phyloP scores from a whole-genome alignment of 176 grass and related monocot species.

The Zoysia pacifica region DNA sequence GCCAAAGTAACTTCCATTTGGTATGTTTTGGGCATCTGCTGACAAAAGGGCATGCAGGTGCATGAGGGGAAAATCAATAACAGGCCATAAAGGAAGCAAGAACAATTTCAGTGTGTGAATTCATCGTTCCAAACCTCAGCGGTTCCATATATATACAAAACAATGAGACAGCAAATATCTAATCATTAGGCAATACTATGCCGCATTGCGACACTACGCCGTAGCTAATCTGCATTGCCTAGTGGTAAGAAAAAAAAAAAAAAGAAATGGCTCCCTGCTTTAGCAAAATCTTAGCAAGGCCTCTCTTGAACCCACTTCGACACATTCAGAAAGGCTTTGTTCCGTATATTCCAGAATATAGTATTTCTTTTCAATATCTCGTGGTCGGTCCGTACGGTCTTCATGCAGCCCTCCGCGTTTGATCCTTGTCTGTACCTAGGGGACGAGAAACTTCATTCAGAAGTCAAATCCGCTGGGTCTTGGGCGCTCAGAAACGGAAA shows the following conservation, averaged over 20 bases:
- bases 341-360: not conserved
- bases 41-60: not conserved
- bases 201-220: not conserved
- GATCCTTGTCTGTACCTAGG: not conserved
- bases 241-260: not conserved
- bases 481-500: not conserved
- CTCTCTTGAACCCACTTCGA: not conserved
- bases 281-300: not conserved
- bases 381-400: not conserved
- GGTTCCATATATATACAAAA: not conserved
- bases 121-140: not conserved
- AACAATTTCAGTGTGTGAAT: not conserved
- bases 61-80: not conserved
- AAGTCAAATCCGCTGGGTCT: not conserved
- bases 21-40: not conserved
- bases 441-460: not conserved
- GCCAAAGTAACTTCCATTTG: not conserved
- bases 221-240: not conserved
- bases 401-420: not conserved
- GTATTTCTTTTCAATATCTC: not conserved
- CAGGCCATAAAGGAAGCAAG: not conserved
- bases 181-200: not conserved
- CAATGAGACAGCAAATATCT: not conserved
- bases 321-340: not conserved
- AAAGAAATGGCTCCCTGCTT: not conserved